Evolutionary conservation across 495 filamentous ascomycete species (phyloP), one percentile per base, ranked within the genome.

Genomic region (Neurospora intermedia): DNA sequence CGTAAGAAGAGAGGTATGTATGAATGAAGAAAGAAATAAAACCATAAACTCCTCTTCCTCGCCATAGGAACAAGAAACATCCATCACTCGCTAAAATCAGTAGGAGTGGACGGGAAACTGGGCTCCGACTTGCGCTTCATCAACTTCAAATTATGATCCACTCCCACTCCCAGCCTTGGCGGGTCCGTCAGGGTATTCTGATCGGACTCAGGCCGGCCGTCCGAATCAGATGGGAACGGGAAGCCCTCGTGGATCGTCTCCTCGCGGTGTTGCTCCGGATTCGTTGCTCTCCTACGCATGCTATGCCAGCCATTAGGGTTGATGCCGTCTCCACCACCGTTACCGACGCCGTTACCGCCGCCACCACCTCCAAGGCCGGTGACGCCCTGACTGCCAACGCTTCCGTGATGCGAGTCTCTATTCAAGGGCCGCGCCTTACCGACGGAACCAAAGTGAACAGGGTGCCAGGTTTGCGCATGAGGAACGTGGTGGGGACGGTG

Each of bases 71-170:
- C 31, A 18, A 5, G 10, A 31, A 62, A 18, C 11, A 72, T 75
- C 41, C 39, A 39, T 16, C 72, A 41, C 38, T 74, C 75, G 45
- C 70, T 77, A 18, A 77, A 35, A 40, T 71, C 41, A 6, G 72
- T 77, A 27, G 75, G 70, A 35, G 70, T 73, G 35, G 23, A 31
- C 54, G 54, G 54, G 27, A 62, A 62, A 62, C 54, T 35, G 6
- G 54, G 54, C 0, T 62, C 54, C 54, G 54, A 62, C 54, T 35
- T 62, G 23, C 54, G 54, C 54, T 62, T 62, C 54, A 62, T 62
- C 54, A 62, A 18, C 54, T 62, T 62, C 9, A 3, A 13, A 35
- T 62, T 1, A 3, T 18, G 15, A 8, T 35, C 8, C 10, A 13
- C 46, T 35, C 54, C 54, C 54, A 62, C 2, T 13, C 20, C 6